These are phyloP conservation scores for Martiniozyma abietophila DNA, from an alignment of 805 yeast species.

Conservation along the genomic window DNA sequence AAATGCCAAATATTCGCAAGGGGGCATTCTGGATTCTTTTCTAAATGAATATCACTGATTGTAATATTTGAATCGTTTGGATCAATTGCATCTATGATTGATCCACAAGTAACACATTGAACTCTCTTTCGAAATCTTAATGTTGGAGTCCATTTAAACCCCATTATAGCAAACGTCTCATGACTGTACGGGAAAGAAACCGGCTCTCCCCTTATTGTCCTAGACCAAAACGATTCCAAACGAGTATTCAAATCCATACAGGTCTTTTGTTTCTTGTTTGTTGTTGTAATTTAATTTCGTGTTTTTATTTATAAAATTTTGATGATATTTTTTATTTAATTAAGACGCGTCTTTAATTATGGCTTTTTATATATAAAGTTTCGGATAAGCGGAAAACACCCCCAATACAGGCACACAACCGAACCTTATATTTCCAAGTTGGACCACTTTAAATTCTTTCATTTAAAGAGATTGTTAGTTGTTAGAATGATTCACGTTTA, in stretches of 20 bases:
- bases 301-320: no score
- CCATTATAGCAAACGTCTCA: conserved; percentile 8
- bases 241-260: conserved; percentile 2
- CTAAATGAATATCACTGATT: conserved; percentile 5
- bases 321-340: no score
- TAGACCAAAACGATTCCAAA: neutral
- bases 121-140: conserved; percentile 6
- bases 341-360: no score
- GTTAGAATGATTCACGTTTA: no score
- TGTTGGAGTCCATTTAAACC: conserved; percentile 10
- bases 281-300: no score
- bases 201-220: neutral
- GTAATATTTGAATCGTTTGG: conserved; percentile 2
- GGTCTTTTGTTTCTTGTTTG: no score
- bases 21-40: conserved; percentile 5
- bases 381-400: no score
- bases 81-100: conserved; percentile 7
- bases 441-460: no score
- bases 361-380: no score
- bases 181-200: conserved; percentile 1
- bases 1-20: conserved; percentile 9
- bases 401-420: no score
- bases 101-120: conserved; percentile 8
- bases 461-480: no score
- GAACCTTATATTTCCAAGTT: no score